phyloP scores from a whole-genome alignment of 768 basidiomycete genomes.

The Mycena haematopus region DNA sequence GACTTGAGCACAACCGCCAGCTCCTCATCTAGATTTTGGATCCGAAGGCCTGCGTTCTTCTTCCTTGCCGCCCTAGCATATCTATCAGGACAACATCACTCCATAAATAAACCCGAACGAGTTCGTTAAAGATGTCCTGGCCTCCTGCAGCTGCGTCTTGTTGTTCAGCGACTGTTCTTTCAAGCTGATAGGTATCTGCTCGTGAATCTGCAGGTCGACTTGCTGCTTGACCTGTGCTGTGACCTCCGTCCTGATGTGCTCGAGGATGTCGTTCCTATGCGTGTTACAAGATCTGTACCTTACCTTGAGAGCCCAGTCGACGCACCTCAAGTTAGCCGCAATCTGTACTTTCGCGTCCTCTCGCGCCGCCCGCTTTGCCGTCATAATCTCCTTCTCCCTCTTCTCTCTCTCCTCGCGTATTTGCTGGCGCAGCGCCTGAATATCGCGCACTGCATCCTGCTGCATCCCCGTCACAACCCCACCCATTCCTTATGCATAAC shows the following conservation, averaged over 20 bases:
- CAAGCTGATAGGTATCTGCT: slow-evolving; percentile 55
- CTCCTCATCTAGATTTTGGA: slow-evolving; percentile 48
- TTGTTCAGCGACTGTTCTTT: slow-evolving; percentile 51
- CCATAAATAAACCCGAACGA: slow-evolving; percentile 44
- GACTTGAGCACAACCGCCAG: slow-evolving; percentile 53
- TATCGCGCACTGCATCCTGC: slow-evolving; percentile 23
- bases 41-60: slow-evolving; percentile 51
- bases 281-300: slow-evolving; percentile 18
- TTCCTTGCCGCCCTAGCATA: slow-evolving; percentile 52
- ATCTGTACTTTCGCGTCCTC: slow-evolving; percentile 34
- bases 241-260: slow-evolving; percentile 49
- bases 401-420: slow-evolving; percentile 39
- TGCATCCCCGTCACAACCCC: neutral
- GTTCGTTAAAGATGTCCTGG: slow-evolving; percentile 54
- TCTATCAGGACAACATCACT: neutral
- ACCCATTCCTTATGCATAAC: neutral
- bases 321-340: slow-evolving; percentile 41
- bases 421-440: slow-evolving; percentile 33
- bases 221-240: slow-evolving; percentile 49
- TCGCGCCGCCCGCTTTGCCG: slow-evolving; percentile 31
- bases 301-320: slow-evolving; percentile 35
- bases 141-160: slow-evolving; percentile 48
- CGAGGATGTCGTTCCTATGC: slow-evolving; percentile 43
- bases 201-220: slow-evolving; percentile 54
- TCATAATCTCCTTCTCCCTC: slow-evolving; percentile 30